phyloP scores from a whole-genome alignment of 176 grass and related monocot genomes.

The Aegilops tauschii region DNA sequence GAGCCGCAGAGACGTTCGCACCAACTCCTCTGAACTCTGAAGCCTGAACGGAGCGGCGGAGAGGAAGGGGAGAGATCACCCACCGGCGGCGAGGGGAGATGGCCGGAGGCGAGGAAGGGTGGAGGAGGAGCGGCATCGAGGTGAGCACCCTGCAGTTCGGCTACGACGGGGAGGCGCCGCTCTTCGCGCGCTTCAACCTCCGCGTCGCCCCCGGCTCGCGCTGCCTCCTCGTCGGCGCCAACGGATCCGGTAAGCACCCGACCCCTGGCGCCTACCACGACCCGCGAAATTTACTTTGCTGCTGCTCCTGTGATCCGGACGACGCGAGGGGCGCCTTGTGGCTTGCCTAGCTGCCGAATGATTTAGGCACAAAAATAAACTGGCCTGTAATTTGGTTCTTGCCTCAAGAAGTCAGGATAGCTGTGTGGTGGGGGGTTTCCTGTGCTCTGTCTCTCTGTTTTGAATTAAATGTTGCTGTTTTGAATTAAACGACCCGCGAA shows the following conservation, averaged over 20 bases:
- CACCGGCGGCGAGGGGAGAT: slow-evolving; percentile 10
- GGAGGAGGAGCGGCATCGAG: slow-evolving; percentile 71
- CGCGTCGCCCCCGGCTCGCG: slow-evolving; percentile 69
- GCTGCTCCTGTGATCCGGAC: background rate
- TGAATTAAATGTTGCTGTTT: too few relatives aligned
- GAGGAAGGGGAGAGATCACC: slow-evolving; percentile 8
- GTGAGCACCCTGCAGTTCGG: slow-evolving; percentile 71
- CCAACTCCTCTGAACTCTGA: background rate
- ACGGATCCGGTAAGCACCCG: slow-evolving; percentile 66
- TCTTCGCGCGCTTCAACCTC: slow-evolving; percentile 77
- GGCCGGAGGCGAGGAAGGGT: slow-evolving; percentile 33
- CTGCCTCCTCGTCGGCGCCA: slow-evolving; percentile 91
- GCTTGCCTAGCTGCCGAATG: background rate
- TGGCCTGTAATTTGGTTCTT: too few relatives aligned
- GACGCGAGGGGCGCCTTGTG: background rate
- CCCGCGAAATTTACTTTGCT: background rate
- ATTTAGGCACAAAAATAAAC: background rate
- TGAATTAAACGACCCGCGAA: too few relatives aligned
- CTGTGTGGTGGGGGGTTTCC: too few relatives aligned
- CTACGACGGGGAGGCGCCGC: slow-evolving; percentile 74
- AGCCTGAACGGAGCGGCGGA: background rate
- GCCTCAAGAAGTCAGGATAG: too few relatives aligned
- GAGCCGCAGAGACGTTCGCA: slow-evolving; percentile 22
- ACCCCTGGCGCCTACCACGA: background rate
- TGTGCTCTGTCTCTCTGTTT: too few relatives aligned